A percentile compares a stretch with the other conserved stretches of the same genome.
These are phyloP conservation scores for Salvia splendens DNA, from an alignment of 257 asterid species.

Conservation along the genomic window DNA sequence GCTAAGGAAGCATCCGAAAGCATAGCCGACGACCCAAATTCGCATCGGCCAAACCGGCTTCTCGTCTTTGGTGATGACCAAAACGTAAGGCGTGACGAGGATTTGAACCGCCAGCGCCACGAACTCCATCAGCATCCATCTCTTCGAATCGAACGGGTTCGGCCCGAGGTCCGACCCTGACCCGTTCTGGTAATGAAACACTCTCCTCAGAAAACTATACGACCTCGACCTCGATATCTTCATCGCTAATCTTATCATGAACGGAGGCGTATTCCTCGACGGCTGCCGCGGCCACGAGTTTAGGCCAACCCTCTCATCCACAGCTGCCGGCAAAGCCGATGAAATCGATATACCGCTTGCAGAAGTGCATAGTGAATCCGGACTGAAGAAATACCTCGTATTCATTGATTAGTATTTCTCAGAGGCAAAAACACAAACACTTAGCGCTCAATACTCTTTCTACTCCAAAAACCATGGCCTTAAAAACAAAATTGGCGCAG, in stretches of 20 bases:
- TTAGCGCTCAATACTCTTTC: not conserved
- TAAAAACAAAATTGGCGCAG: not conserved
- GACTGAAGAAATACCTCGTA: constrained; percentile 49
- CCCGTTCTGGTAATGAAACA: constrained; percentile 86
- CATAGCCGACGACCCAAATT: constrained; percentile 81
- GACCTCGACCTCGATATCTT: constrained; percentile 72
- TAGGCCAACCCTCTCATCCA: constrained; percentile 43
- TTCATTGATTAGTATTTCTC: constrained; percentile 44
- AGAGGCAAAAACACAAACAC: constrained; percentile 15
- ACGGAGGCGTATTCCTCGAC: constrained; percentile 47
- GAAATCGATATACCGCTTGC: constrained; percentile 45
- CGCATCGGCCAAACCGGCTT: constrained; percentile 96
- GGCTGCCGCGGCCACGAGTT: constrained; percentile 39
- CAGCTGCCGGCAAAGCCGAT: constrained; percentile 25
- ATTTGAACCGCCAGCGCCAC: constrained; percentile 58
- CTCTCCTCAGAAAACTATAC: constrained; percentile 75
- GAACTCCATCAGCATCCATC: constrained; percentile 76
- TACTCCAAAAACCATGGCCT: not conserved
- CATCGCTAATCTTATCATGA: constrained; percentile 67
- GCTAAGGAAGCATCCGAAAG: constrained; percentile 65
- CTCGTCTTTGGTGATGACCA: constrained; percentile 59
- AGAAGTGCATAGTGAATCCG: constrained; percentile 55
- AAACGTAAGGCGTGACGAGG: constrained; percentile 40
- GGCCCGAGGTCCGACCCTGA: constrained; percentile 80
- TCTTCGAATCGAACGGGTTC: constrained; percentile 71